Evolutionary conservation across 768 basidiomycete species (phyloP), one percentile per base, ranked within the genome.

Genomic region (Termitomyces sp.): DNA sequence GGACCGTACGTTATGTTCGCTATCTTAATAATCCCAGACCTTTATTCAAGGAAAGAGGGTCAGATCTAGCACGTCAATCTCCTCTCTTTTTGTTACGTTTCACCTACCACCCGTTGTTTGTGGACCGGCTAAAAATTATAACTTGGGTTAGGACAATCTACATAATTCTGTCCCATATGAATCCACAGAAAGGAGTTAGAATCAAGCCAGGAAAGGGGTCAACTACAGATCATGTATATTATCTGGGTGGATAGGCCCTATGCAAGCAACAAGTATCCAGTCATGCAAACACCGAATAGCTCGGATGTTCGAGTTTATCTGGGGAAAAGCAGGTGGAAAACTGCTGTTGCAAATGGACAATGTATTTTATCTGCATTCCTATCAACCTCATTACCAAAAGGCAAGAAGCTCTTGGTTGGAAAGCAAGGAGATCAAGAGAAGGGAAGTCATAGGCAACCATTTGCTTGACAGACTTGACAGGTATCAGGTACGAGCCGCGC

Each of bases 281-380:
- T 80, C 5, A 86, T 70, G 67, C 83, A 87, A 0, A 83, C 84
- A 2, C 86, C 86, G 47, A 84, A 82, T 0, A 88, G 72, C 45
- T 85, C 77, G 48, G 82, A 85, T 0, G 82, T 84, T 3, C 82
- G 82, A 0, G 81, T 75, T 65, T 80, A 84, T n/a, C 72, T 69
- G 0, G 75, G 78, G 81, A 73, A 60, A 81, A 77, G 4, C 73
- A 80, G 12, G 74, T 73, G 73, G 18, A 81, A 68, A 0, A 70
- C 56, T 16, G 65, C 50, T 0, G 77, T 68, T 50, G 79, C 73
- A 14, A 30, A 80, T 36, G 45, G 77, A 70, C 6, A 81, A 58
- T 38, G 7, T 18, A 40, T 7, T 40, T 57, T 59, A 12, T 52
- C 51, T 5, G 56, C 49, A 40, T 61, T 49, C 22, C n/a, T 10